Base-by-base conservation (phyloP, 108 stramenopile species). In the Pseudonitzschia delicatissima region DNA sequence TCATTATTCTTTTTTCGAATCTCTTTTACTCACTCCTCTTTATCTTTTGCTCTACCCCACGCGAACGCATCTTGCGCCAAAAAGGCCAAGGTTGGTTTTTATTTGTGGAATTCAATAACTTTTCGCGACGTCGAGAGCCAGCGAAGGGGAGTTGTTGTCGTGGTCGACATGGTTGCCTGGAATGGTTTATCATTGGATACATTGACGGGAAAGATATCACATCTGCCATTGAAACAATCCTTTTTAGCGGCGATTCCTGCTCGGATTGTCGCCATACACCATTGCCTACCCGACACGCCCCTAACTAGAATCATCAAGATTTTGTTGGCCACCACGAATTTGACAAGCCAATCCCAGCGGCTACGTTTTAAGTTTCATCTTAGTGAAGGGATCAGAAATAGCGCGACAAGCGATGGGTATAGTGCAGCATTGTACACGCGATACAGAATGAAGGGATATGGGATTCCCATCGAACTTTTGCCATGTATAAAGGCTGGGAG, bases 381-480 rank as follows among this genome's bases (percentile, higher is more conserved):
- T 36, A 37, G 60, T 35, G 60, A 61, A n/a, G 53, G 31, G n/a
- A 9, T 61, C n/a, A n/a, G n/a, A n/a, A n/a, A n/a, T n/a, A n/a
- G n/a, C n/a, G n/a, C n/a, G n/a, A n/a, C n/a, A n/a, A n/a, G n/a
- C n/a, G n/a, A n/a, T n/a, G n/a, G n/a, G n/a, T n/a, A n/a, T n/a
- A n/a, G n/a, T n/a, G n/a, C n/a, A n/a, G n/a, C n/a, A n/a, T n/a
- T n/a, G 26, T 35, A 71, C 32, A 60, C 64, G 21, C 6, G 45
- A 15, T 69, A 69, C 40, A 63, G 55, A 37, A n/a, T 76, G 36
- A 40, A 35, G 45, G 47, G 62, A 1, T 76, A 64, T 64, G 74
- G 74, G 0, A 57, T 76, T 42, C 68, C 74, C 5, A 32, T 44
- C 5, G 34, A 40, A n/a, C 55, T 59, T 4, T 28, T 76, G 35